These are phyloP conservation scores for Globisporangium mamillatum DNA, from an alignment of 352 stramenopile species.

Conservation along the genomic window DNA sequence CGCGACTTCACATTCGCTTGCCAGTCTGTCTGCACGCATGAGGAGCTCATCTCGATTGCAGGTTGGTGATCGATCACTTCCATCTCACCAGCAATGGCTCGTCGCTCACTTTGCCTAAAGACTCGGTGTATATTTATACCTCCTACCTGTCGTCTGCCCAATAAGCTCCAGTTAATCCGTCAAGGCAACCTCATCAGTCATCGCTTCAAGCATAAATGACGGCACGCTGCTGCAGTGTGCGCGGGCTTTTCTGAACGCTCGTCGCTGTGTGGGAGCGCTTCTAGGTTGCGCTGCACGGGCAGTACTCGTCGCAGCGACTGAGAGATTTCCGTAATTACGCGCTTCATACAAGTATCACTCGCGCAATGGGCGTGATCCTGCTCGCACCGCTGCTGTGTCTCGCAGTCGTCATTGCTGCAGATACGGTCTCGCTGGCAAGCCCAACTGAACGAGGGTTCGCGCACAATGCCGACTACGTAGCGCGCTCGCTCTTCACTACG, in stretches of 20 bases:
- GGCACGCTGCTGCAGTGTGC: background rate
- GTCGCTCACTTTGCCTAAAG: no score
- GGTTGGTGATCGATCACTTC: no score
- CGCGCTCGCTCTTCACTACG: background rate
- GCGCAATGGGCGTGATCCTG: background rate
- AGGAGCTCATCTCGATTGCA: background rate
- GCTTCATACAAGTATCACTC: background rate
- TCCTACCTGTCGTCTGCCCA: no score
- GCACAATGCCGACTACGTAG: background rate
- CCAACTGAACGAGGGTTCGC: background rate
- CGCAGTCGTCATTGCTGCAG: background rate
- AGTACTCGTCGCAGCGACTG: background rate
- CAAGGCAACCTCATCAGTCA: no score
- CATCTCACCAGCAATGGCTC: no score
- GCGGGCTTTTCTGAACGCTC: background rate
- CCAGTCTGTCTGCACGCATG: no score
- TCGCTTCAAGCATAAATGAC: no score
- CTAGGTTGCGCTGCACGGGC: background rate
- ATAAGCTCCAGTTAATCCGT: no score
- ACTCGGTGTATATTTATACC: no score
- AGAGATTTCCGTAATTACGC: background rate
- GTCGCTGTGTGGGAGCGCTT: background rate
- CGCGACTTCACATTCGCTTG: no score
- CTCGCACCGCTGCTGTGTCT: background rate
- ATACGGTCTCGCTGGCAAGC: background rate